Evolutionary conservation across 768 basidiomycete genomes (phyloP), one percentile per base, ranked within the genome.

Genomic region (Amanita pseudoporphyria): DNA sequence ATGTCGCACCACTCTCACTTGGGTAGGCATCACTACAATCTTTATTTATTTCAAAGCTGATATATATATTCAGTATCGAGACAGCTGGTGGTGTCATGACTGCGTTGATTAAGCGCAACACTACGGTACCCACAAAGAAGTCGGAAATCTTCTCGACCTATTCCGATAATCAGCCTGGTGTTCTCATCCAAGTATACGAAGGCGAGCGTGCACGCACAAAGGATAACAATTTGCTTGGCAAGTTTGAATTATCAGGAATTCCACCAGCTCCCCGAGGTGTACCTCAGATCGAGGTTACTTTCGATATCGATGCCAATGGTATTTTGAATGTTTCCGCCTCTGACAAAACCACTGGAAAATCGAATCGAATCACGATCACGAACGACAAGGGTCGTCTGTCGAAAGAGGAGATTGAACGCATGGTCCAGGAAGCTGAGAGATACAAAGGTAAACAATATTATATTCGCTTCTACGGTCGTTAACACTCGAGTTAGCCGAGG

Each of bases 1-100:
- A 98, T 67, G 94, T 98, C 52, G 73, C 87, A 51, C 94, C 86
- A 52, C 71, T 92, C 44, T 92, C 89, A 47, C 79, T 84, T 53
- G 93, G 65, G 65, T 66, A 50, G 52, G 62, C 59, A 10, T 6
- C 59, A 62, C 65, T 53, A 57, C 39, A 19, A 64, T 42, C 56
- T 67, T 58, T 64, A 64, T 52, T 64, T 32, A 53, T 47, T 16
- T 47, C 59, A 24, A 61, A 28, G 12, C 24, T 47, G 3, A 47
- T 12, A 16, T 38, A 33, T 30, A n/a, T 13, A 14, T 31, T 21
- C 39, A 67, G 93, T 82, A 96, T 98, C 62, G 95, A 97, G 75
- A 97, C 95, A 33, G 92, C 93, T 56, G 95, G 94, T 68, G 95
- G 95, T 81, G 94, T 97, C 64, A 94, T 98, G 90, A 97, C 95